Conservation (phyloP, 1,284 basidiomycete genomes). For the Ganoderma lingzhi region DNA sequence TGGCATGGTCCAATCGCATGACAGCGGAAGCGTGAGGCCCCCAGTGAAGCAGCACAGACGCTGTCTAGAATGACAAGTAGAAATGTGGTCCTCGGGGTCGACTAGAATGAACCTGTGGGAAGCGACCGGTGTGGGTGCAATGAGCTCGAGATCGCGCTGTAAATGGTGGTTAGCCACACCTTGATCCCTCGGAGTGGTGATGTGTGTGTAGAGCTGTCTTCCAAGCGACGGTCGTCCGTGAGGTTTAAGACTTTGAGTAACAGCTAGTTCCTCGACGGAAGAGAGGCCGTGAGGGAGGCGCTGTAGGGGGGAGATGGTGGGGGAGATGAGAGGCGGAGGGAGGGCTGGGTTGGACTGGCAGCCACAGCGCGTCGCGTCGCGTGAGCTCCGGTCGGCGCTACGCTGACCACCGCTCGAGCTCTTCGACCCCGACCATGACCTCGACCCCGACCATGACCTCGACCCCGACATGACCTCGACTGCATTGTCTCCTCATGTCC, state of each 20-base stretch:
- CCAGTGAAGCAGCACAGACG: not conserved
- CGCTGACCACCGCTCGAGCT: not conserved
- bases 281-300: not conserved
- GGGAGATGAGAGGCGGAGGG: constrained; percentile 1
- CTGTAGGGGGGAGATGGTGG: not conserved
- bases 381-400: not conserved
- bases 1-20: constrained; percentile 24
- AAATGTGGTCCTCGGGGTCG: not conserved
- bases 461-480: not conserved
- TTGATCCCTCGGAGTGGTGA: too few relatives aligned
- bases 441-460: too few relatives aligned
- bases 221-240: not conserved
- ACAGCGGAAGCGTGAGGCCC: not conserved
- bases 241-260: not conserved
- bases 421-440: not conserved
- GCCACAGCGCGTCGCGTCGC: constrained; percentile 12
- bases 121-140: not conserved
- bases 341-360: not conserved
- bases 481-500: not conserved
- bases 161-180: constrained; percentile 4
- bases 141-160: not conserved
- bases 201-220: not conserved
- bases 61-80: not conserved
- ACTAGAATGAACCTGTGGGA: not conserved
- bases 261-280: not conserved